Percentiles rank a stretch among this genome's conserved stretches.
These are phyloP conservation scores for Piper longum DNA, from an alignment of 164 flowering plant genomes.

Conservation along the genomic window DNA sequence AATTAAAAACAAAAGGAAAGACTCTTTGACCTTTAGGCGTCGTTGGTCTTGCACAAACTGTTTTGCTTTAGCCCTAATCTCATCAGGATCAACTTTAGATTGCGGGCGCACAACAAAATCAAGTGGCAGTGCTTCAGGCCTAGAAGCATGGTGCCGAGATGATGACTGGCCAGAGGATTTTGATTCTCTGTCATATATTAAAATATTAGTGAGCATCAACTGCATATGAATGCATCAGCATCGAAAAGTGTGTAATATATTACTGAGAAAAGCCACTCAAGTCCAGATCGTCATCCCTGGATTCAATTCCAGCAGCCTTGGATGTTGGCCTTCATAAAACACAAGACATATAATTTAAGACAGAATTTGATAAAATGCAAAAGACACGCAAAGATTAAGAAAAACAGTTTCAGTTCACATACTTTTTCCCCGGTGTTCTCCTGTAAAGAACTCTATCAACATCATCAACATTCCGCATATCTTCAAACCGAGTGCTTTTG, in stretches of 20 bases:
- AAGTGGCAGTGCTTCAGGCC: slow-evolving; percentile 90
- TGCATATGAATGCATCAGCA: background rate
- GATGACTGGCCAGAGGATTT: slow-evolving; percentile 52
- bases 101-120: slow-evolving; percentile 92
- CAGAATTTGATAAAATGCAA: background rate
- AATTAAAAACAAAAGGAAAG: background rate
- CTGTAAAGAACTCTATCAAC: slow-evolving; percentile 42
- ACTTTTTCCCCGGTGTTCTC: slow-evolving; percentile 63
- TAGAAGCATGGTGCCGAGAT: slow-evolving; percentile 47
- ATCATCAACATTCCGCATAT: slow-evolving; percentile 70
- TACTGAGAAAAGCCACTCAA: slow-evolving; percentile 53
- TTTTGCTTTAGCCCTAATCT: slow-evolving; percentile 71
- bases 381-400: background rate
- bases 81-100: slow-evolving; percentile 91
- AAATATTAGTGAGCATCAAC: background rate
- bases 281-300: slow-evolving; percentile 85
- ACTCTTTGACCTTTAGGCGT: slow-evolving; percentile 51
- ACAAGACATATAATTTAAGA: background rate
- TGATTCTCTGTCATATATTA: slow-evolving; percentile 31
- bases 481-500: slow-evolving; percentile 94
- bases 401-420: slow-evolving; percentile 5
- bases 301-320: slow-evolving; percentile 49
- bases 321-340: slow-evolving; percentile 28
- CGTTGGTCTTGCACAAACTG: slow-evolving; percentile 71
- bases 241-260: slow-evolving; percentile 9